phyloP scores from a whole-genome alignment of 495 filamentous ascomycete genomes.

The Baudoinia panamericana region DNA sequence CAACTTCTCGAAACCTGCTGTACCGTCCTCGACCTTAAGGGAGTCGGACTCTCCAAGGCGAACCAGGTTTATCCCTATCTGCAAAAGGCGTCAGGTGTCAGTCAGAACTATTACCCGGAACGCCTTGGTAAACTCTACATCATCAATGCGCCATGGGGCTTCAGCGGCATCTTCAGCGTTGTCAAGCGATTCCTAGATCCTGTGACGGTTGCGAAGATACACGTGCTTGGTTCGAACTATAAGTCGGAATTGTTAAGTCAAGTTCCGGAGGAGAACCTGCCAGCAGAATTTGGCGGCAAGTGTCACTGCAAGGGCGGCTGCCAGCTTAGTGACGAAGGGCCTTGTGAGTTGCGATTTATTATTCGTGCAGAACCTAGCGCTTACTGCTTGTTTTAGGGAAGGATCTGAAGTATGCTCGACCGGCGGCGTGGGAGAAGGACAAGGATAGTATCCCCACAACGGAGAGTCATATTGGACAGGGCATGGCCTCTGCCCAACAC shows the following conservation, averaged over 20 bases:
- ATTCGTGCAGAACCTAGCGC: too few species aligned
- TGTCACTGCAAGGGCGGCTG: slow-evolving; percentile 81
- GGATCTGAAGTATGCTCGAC: slow-evolving; percentile 55
- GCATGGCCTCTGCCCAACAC: slow-evolving; percentile 8
- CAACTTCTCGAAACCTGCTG: slow-evolving; percentile 92
- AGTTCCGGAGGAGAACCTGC: slow-evolving; percentile 82
- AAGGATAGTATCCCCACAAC: slow-evolving; percentile 5
- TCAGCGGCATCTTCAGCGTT: slow-evolving; percentile 66
- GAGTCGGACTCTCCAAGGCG: slow-evolving; percentile 70
- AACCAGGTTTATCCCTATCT: slow-evolving; percentile 64
- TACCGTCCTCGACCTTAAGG: slow-evolving; percentile 92
- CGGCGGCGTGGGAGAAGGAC: slow-evolving; percentile 29
- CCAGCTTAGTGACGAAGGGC: slow-evolving; percentile 73
- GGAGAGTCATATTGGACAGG: slow-evolving; percentile 16
- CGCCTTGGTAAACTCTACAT: slow-evolving; percentile 78
- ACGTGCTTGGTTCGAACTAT: slow-evolving; percentile 71
- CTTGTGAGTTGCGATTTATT: slow-evolving; percentile 39
- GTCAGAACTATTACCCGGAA: slow-evolving; percentile 97
- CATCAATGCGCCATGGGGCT: slow-evolving; percentile 96
- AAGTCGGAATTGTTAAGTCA: slow-evolving; percentile 70
- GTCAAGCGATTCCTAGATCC: slow-evolving; percentile 91
- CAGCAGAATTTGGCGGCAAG: slow-evolving; percentile 68
- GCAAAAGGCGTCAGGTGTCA: slow-evolving; percentile 52
- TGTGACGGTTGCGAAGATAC: slow-evolving; percentile 90
- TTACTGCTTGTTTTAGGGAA: slow-evolving; percentile 37